These are phyloP conservation scores for Ophiocordyceps camponoti-leonardi DNA, from an alignment of 2,329 filamentous ascomycete genomes.

Conservation along the genomic window DNA sequence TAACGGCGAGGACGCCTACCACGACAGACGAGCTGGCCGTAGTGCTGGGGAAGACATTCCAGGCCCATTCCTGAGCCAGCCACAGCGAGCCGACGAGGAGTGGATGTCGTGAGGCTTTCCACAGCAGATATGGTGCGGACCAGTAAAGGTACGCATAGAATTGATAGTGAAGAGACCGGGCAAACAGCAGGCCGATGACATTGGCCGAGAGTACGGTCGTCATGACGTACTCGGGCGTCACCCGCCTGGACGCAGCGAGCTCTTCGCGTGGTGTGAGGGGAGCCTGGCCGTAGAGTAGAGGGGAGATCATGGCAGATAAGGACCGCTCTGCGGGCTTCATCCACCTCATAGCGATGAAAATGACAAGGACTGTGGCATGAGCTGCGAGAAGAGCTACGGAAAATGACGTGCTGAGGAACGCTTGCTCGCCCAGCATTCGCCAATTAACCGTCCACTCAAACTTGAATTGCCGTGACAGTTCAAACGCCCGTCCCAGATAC, in stretches of 20 bases:
- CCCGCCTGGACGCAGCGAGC: slow-evolving; percentile 32
- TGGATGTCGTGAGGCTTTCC: slow-evolving; percentile 56
- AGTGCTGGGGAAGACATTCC: slow-evolving; percentile 84
- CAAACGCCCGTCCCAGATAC: slow-evolving; percentile 73
- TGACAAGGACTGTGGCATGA: slow-evolving; percentile 47
- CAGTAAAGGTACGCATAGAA: slow-evolving; percentile 88
- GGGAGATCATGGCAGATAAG: slow-evolving; percentile 32
- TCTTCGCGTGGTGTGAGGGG: slow-evolving; percentile 36
- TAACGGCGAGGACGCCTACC: slow-evolving; percentile 51
- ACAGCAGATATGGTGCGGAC: slow-evolving; percentile 75
- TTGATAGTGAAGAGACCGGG: slow-evolving; percentile 82
- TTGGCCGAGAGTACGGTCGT: slow-evolving; percentile 63
- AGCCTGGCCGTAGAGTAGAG: slow-evolving; percentile 23
- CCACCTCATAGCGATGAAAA: slow-evolving; percentile 56
- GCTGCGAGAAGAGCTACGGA: slow-evolving; percentile 46
- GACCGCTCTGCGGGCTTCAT: slow-evolving; percentile 47
- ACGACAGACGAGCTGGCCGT: slow-evolving; percentile 39
- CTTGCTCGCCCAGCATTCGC: slow-evolving; percentile 77
- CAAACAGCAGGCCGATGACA: slow-evolving; percentile 66
- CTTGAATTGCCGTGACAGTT: slow-evolving; percentile 77
- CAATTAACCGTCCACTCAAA: slow-evolving; percentile 99
- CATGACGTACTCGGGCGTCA: slow-evolving; percentile 58
- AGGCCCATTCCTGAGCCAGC: slow-evolving; percentile 74
- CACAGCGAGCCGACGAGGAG: slow-evolving; percentile 51
- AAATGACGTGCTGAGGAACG: slow-evolving; percentile 56